Percentiles rank a stretch among this genome's conserved stretches.
Evolutionary conservation across 1,139 yeast species (phyloP).

Genomic region (Entelexis sorbosivorans): DNA sequence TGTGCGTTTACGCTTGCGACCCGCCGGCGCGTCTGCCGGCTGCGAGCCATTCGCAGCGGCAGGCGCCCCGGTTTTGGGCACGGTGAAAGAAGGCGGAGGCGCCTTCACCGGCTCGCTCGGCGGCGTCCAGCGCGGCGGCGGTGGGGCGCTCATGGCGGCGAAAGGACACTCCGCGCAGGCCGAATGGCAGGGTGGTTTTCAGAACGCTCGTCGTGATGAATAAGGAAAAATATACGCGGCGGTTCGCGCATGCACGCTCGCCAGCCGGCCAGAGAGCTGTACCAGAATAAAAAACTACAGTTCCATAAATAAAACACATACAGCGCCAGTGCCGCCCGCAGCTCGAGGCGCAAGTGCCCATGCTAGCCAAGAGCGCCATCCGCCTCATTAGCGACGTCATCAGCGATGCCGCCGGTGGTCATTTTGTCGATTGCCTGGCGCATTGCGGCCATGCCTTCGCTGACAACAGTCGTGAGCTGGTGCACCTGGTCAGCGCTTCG

Average conservation of each 20-base stretch:
- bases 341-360: too few species aligned
- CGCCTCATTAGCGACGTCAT: too few species aligned
- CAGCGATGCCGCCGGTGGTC: too few species aligned
- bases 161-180: not conserved
- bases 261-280: too few species aligned
- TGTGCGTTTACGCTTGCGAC: conserved; percentile 1
- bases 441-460: not conserved
- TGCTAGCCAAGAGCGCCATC: too few species aligned
- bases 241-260: too few species aligned
- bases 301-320: too few species aligned
- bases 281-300: too few species aligned
- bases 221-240: not conserved
- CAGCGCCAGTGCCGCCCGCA: too few species aligned
- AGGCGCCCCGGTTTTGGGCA: not conserved
- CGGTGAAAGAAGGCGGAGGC: conserved; percentile 2
- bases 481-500: not conserved
- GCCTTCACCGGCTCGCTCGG: not conserved
- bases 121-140: conserved; percentile 12
- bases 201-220: not conserved
- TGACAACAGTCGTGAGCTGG: not conserved
- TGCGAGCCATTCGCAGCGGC: not conserved
- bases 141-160: not conserved
- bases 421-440: not conserved
- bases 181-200: not conserved
- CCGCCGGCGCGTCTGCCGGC: not conserved